Conservation (phyloP, 257 asterid species). For the Solanum rostratum region DNA sequence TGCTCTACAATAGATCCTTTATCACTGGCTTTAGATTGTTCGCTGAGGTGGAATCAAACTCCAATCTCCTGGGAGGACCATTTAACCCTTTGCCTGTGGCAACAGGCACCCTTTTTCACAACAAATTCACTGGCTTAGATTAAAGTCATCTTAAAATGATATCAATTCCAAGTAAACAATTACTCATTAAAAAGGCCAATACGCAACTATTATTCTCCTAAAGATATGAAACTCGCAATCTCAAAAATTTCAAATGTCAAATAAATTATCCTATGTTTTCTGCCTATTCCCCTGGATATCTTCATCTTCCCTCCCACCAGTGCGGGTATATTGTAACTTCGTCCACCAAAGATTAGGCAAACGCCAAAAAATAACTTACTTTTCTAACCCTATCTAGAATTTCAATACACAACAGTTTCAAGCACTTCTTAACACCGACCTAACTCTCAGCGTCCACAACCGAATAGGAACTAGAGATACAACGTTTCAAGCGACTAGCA, state of each 20-base stretch:
- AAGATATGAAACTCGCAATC: neutral
- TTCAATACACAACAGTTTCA: neutral
- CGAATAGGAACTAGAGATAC: neutral
- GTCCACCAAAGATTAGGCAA: neutral
- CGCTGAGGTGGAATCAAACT: neutral
- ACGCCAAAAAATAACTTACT: neutral
- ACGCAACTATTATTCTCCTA: neutral
- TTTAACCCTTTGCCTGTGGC: neutral
- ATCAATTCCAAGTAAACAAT: neutral
- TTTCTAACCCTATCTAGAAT: neutral
- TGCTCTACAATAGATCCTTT: neutral
- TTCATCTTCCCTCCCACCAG: neutral
- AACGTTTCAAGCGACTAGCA: neutral
- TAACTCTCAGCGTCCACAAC: neutral
- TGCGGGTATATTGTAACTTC: neutral
- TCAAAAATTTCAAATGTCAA: neutral
- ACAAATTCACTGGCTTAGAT: neutral
- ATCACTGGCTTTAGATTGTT: neutral
- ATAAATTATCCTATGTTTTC: neutral
- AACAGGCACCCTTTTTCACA: neutral
- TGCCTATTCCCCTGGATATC: neutral
- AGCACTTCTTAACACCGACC: neutral
- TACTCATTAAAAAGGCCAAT: neutral
- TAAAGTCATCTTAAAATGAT: neutral
- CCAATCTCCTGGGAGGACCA: neutral